Evolutionary conservation across 305 asterid species (phyloP).

Genomic region (Plantago rigida): DNA sequence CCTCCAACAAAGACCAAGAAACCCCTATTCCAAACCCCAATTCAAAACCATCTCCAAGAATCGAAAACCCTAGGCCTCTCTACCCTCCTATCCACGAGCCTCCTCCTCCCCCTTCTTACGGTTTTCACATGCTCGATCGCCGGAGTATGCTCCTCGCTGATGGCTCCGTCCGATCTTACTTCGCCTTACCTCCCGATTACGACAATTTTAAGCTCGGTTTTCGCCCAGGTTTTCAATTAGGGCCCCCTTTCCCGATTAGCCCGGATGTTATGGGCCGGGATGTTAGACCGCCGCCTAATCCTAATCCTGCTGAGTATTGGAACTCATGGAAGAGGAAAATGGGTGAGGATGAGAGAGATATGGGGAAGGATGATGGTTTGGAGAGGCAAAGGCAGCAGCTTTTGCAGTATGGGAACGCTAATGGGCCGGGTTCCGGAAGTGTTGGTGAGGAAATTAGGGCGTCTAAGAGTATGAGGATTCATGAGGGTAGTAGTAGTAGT

Average conservation of each 20-base stretch:
- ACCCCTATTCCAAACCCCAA: constrained; percentile 38
- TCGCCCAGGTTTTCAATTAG: constrained; percentile 32
- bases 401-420: constrained; percentile 66
- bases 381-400: constrained; percentile 86
- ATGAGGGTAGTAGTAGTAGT: constrained; percentile 31
- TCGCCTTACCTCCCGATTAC: constrained; percentile 73
- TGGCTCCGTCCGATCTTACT: constrained; percentile 84
- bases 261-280: constrained; percentile 30
- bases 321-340: constrained; percentile 57
- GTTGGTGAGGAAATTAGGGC: constrained; percentile 46
- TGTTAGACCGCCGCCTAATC: constrained; percentile 26
- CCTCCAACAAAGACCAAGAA: neutral
- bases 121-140: constrained; percentile 89
- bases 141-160: constrained; percentile 61
- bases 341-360: constrained; percentile 57
- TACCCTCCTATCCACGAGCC: constrained; percentile 53
- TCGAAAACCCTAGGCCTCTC: neutral
- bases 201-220: constrained; percentile 45
- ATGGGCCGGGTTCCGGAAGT: constrained; percentile 41
- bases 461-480: constrained; percentile 43
- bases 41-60: neutral
- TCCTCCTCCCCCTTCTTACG: constrained; percentile 84
- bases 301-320: constrained; percentile 31
- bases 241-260: constrained; percentile 47
- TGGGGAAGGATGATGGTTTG: constrained; percentile 50